phyloP scores from a whole-genome alignment of 1,139 yeast genomes.

The Kurtzmaniella quercitrusa region DNA sequence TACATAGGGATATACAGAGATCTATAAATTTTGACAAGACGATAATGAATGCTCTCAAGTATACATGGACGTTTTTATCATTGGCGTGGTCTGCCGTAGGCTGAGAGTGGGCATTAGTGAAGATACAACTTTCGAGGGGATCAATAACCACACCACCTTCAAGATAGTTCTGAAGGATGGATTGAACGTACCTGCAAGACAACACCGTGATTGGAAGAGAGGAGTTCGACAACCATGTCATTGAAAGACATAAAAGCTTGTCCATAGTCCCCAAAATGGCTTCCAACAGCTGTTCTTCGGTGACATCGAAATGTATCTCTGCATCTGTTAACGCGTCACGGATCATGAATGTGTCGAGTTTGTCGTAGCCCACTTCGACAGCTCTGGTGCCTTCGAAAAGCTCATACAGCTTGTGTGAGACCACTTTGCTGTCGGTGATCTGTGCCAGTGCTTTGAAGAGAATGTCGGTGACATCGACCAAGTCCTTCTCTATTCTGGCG shows the following conservation, averaged over 20 bases:
- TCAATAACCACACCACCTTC: neutral
- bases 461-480: slow-evolving; percentile 42
- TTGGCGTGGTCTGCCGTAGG: neutral
- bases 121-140: slow-evolving; percentile 15
- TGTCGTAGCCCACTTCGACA: slow-evolving; percentile 57
- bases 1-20: slow-evolving; percentile 43
- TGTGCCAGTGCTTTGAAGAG: slow-evolving; percentile 27
- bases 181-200: slow-evolving; percentile 62
- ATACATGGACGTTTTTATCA: slow-evolving; percentile 36
- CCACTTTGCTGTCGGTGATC: slow-evolving; percentile 39
- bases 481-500: slow-evolving; percentile 11
- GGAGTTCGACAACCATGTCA: slow-evolving; percentile 61
- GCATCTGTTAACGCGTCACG: slow-evolving; percentile 23
- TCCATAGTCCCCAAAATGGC: slow-evolving; percentile 46
- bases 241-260: slow-evolving; percentile 38
- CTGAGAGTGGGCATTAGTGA: slow-evolving; percentile 12
- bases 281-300: slow-evolving; percentile 24
- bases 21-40: slow-evolving; percentile 54
- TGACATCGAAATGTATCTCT: slow-evolving; percentile 38
- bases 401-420: slow-evolving; percentile 51
- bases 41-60: slow-evolving; percentile 42
- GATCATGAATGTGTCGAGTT: slow-evolving; percentile 61
- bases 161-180: slow-evolving; percentile 40
- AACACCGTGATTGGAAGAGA: slow-evolving; percentile 60
- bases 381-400: slow-evolving; percentile 75